Evolutionary conservation across 2,329 filamentous ascomycete genomes (phyloP).

Genomic region (Dactylella cylindrospora): DNA sequence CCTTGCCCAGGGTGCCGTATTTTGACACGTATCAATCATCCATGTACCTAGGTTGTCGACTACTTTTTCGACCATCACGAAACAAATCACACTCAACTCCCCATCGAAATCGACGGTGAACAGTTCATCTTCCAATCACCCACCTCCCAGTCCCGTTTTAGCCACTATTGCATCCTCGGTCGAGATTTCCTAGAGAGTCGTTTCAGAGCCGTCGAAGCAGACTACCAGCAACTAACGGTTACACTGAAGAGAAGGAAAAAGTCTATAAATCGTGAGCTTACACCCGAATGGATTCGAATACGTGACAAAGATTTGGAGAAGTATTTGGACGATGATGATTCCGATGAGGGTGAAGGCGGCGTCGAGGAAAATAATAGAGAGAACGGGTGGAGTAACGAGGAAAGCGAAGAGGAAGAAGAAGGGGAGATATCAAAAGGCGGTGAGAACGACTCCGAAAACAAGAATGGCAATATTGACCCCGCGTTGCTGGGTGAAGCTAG

Average conservation of each 20-base stretch:
- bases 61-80: conserved; percentile 15
- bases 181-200: conserved; percentile 30
- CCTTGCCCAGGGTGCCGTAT: neutral
- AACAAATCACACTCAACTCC: conserved; percentile 5
- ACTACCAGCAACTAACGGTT: conserved; percentile 8
- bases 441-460: neutral
- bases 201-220: conserved; percentile 9
- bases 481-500: too few relatives aligned
- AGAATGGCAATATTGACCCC: conserved; percentile 22
- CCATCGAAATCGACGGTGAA: conserved; percentile 10
- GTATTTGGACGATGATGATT: conserved; percentile 25
- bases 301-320: conserved; percentile 34
- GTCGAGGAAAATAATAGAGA: too few relatives aligned
- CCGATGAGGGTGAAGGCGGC: too few relatives aligned
- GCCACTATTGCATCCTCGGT: conserved; percentile 28
- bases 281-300: conserved; percentile 20
- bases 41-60: neutral
- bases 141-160: conserved; percentile 1
- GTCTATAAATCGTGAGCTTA: neutral
- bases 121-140: conserved; percentile 13
- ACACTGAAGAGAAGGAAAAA: conserved; percentile 2
- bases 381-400: too few relatives aligned
- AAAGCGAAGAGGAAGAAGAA: neutral
- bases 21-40: too few relatives aligned
- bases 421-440: neutral